phyloP scores from a whole-genome alignment of 164 flowering plant genomes.

The Vitis vinifera region ASM3070453v1 NC_081808.1:15816501-15817000 shows the following conservation, averaged over 20 bases:
- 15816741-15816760: conserved; percentile 23
- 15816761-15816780: conserved; percentile 25
- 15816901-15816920: conserved; percentile 75
- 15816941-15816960: conserved; percentile 84
- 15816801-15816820: conserved; percentile 11
- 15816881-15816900: conserved; percentile 52
- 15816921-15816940: conserved; percentile 94
- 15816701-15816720: conserved; percentile 8
- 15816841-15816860: conserved; percentile 72
- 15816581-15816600: neutral
- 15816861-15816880: conserved; percentile 88
- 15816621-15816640: conserved; percentile 17
- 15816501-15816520: too few relatives aligned
- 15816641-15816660: conserved; percentile 17
- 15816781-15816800: conserved; percentile 25
- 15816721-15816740: conserved; percentile 18
- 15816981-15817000: conserved; percentile 60
- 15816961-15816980: conserved; percentile 89
- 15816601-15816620: neutral
- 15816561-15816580: too few relatives aligned
- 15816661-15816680: conserved; percentile 13
- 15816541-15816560: too few relatives aligned
- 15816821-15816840: conserved; percentile 61
- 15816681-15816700: conserved; percentile 10
- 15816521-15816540: too few relatives aligned